Evolutionary conservation across 306 rosid genomes (phyloP), one percentile per base, ranked within the genome.

Genomic region (Sechiopsis laciniata): DNA sequence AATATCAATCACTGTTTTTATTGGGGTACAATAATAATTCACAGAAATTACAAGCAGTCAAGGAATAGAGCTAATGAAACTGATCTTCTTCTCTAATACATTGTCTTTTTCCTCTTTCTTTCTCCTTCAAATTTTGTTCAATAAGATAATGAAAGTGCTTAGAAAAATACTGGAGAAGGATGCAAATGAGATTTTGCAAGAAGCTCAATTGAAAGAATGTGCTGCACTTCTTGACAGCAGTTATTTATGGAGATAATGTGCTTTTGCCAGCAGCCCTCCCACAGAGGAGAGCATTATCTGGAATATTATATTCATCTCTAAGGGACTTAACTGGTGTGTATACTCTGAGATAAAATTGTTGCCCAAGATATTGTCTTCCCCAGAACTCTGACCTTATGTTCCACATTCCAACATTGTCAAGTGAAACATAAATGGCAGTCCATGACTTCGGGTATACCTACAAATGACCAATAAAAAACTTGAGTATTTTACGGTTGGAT

Each of bases 371-470:
- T 9, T 87, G 98, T 78, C 98, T 48, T 35, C 88, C 86, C 98
- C 97, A 93, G 63, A 85, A 88, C 87, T 90, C 96, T 75, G 83
- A 78, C 83, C 97, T 87, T 12, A 93, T 21, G 7, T 93, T 93
- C 98, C 98, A 93, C 96, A 88, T 88, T 0, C 98, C 97, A 58
- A 90, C 96, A 22, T 93, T 93, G 70, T 93, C 97, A 40, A 93
- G 79, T 60, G 98, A 88, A 45, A 94, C 64, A 72, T 87, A 94
- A 75, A 94, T 84, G 50, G 98, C 97, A 0, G 98, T 94, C 98
- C 97, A 94, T 76, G 97, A 94, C 82, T 77, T 86, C 0, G 98
- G 98, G 78, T 94, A 93, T 26, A 90, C 98, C 96, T 92, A 83
- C 56, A 2, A 64, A 75, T 70, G 51, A 35, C 45, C 64, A 73